Conservation (phyloP, 1,139 yeast species). For the Yamadazyma jaroonii region DNA sequence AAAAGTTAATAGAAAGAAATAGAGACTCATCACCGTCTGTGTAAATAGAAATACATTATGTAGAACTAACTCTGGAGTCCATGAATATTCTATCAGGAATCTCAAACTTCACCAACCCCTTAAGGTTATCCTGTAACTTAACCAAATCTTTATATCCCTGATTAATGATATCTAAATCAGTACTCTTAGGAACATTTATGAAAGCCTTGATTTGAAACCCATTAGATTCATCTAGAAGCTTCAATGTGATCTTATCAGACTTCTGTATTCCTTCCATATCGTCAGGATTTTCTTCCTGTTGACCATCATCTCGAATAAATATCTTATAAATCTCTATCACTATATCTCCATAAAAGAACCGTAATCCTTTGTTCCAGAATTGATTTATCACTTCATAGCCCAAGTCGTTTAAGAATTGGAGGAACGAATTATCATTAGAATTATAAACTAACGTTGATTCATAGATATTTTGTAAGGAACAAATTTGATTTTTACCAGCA, state of each 20-base stretch:
- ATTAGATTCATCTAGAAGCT: conserved; percentile 53
- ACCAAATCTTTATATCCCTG: conserved; percentile 64
- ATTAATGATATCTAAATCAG: conserved; percentile 72
- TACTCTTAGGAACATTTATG: conserved; percentile 66
- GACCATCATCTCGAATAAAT: conserved; percentile 37
- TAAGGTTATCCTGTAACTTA: conserved; percentile 59
- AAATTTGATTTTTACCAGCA: conserved; percentile 71
- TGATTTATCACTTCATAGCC: conserved; percentile 71
- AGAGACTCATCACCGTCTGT: no score
- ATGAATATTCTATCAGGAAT: conserved; percentile 77
- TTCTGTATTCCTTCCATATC: neutral
- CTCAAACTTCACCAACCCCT: conserved; percentile 63
- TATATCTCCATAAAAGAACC: conserved; percentile 63
- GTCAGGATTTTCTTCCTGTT: conserved; percentile 7
- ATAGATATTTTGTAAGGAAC: conserved; percentile 64
- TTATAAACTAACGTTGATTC: conserved; percentile 60
- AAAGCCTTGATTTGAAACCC: conserved; percentile 64
- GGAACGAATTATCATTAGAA: conserved; percentile 32
- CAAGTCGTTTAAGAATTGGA: conserved; percentile 55
- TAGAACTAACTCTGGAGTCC: conserved; percentile 57
- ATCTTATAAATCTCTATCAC: conserved; percentile 60
- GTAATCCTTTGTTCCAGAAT: conserved; percentile 63
- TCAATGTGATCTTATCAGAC: conserved; percentile 27
- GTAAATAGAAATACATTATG: no score
- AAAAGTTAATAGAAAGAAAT: conserved; percentile 1